Conservation (phyloP, 2,329 filamentous ascomycete genomes). For the Emergomyces africanus region DNA sequence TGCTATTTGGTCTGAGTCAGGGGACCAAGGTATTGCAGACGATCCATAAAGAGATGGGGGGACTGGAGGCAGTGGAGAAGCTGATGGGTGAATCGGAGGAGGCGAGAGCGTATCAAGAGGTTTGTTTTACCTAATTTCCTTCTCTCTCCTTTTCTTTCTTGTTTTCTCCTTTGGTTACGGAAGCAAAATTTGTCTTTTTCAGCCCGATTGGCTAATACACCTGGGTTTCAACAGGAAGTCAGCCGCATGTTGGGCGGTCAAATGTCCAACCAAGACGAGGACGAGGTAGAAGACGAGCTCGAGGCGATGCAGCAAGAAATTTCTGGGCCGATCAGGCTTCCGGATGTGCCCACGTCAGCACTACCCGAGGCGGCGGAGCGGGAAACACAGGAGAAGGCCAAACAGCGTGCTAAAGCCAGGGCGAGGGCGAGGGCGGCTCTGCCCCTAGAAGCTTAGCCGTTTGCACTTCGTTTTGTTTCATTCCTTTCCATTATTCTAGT, state of each 20-base stretch:
- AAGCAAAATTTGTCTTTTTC: not conserved
- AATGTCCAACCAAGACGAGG: conserved; percentile 90
- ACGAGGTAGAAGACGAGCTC: conserved; percentile 94
- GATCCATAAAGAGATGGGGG: conserved; percentile 93
- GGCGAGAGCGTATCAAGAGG: conserved; percentile 80
- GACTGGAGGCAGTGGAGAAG: conserved; percentile 86
- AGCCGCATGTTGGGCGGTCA: conserved; percentile 78
- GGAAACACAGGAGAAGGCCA: conserved; percentile 19
- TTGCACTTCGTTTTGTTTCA: not conserved
- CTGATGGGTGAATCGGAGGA: conserved; percentile 87
- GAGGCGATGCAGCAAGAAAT: conserved; percentile 62
- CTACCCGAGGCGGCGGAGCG: conserved; percentile 18
- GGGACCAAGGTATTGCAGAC: conserved; percentile 79
- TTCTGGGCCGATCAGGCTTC: conserved; percentile 22
- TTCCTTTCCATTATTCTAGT: not conserved
- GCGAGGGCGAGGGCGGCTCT: conserved; percentile 18
- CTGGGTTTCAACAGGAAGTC: conserved; percentile 52
- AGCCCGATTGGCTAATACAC: not conserved
- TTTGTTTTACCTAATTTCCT: conserved; percentile 37
- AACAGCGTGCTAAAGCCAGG: conserved; percentile 22
- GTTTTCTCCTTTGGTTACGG: not conserved
- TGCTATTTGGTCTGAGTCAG: conserved; percentile 83
- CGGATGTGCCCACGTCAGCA: conserved; percentile 25
- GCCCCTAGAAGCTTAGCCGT: conserved; percentile 15
- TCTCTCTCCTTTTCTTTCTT: not conserved